Evolutionary conservation across 2,329 filamentous ascomycete species (phyloP).

Genomic region (Huntiella decipiens): DNA sequence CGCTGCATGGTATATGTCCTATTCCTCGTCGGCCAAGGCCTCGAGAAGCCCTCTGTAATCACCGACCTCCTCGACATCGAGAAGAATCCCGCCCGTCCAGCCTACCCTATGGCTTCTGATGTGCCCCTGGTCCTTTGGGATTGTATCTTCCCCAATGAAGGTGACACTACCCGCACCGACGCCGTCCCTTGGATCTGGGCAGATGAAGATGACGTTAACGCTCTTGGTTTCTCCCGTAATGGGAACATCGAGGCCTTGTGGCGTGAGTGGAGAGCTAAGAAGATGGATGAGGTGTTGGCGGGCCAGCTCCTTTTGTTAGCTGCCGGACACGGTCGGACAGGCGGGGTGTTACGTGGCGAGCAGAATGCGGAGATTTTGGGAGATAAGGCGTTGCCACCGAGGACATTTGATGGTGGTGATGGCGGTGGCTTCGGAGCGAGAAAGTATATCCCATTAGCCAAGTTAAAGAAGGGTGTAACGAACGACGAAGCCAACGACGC

Average conservation of each 20-base stretch:
- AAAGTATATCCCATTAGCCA: slow-evolving; percentile 35
- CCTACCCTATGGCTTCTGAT: slow-evolving; percentile 81
- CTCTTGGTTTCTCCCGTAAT: slow-evolving; percentile 42
- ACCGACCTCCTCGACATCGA: slow-evolving; percentile 54
- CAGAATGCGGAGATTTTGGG: slow-evolving; percentile 5
- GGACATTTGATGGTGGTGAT: slow-evolving; percentile 38
- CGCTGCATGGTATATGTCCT: slow-evolving; percentile 81
- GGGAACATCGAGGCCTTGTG: slow-evolving; percentile 60
- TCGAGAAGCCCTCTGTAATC: slow-evolving; percentile 59
- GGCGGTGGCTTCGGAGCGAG: slow-evolving; percentile 21
- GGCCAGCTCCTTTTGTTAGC: slow-evolving; percentile 51
- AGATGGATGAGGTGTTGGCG: slow-evolving; percentile 78
- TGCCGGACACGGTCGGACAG: slow-evolving; percentile 20
- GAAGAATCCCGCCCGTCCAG: slow-evolving; percentile 55
- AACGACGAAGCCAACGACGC: slow-evolving; percentile 39
- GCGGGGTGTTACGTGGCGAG: background rate
- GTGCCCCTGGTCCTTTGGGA: slow-evolving; percentile 88
- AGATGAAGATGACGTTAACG: slow-evolving; percentile 43
- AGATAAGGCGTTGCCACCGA: slow-evolving; percentile 3
- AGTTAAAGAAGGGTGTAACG: slow-evolving; percentile 28
- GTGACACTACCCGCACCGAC: slow-evolving; percentile 27
- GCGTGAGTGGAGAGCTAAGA: slow-evolving; percentile 63
- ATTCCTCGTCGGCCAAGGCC: slow-evolving; percentile 80
- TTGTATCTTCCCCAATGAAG: slow-evolving; percentile 50
- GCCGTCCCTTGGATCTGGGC: slow-evolving; percentile 56